Percentiles rank a stretch among this genome's conserved stretches.
Conservation (phyloP, 2,329 filamentous ascomycete genomes). For the Aspergillus hiratsukae region DNA sequence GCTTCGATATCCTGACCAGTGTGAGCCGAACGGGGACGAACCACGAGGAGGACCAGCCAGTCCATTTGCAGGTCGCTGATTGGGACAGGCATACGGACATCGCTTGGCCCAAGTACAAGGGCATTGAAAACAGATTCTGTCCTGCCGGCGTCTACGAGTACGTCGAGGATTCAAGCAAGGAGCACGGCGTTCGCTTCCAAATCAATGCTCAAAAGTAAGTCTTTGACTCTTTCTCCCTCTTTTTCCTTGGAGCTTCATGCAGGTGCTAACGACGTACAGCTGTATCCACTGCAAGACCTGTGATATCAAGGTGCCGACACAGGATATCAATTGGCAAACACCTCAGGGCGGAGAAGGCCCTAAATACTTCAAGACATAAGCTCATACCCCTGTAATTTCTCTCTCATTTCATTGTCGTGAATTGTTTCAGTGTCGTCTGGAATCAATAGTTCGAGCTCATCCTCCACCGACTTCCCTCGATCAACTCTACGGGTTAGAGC, state of each 20-base stretch:
- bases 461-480: not conserved
- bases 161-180: slow-evolving; percentile 83
- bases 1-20: slow-evolving; percentile 92
- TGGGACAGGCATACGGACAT: slow-evolving; percentile 85
- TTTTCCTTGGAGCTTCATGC: not conserved
- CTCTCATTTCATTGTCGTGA: not conserved
- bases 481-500: not conserved
- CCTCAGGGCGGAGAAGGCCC: slow-evolving; percentile 82
- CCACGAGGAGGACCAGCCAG: slow-evolving; percentile 97
- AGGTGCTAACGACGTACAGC: slow-evolving; percentile 46
- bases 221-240: not conserved
- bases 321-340: slow-evolving; percentile 97
- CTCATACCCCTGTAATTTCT: not conserved
- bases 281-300: slow-evolving; percentile 99
- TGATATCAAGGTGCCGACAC: slow-evolving; percentile 94
- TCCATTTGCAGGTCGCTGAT: slow-evolving; percentile 90
- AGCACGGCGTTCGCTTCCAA: slow-evolving; percentile 87
- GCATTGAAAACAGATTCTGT: slow-evolving; percentile 93
- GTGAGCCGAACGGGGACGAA: slow-evolving; percentile 95
- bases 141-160: slow-evolving; percentile 98
- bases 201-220: slow-evolving; percentile 97
- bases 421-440: not conserved
- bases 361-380: slow-evolving; percentile 59
- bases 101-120: slow-evolving; percentile 83
- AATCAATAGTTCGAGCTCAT: not conserved